Percentiles rank a stretch among this genome's conserved stretches.
These are phyloP conservation scores for Ustilago esculenta DNA, from an alignment of 1,284 basidiomycete species.

Conservation along the genomic window DNA sequence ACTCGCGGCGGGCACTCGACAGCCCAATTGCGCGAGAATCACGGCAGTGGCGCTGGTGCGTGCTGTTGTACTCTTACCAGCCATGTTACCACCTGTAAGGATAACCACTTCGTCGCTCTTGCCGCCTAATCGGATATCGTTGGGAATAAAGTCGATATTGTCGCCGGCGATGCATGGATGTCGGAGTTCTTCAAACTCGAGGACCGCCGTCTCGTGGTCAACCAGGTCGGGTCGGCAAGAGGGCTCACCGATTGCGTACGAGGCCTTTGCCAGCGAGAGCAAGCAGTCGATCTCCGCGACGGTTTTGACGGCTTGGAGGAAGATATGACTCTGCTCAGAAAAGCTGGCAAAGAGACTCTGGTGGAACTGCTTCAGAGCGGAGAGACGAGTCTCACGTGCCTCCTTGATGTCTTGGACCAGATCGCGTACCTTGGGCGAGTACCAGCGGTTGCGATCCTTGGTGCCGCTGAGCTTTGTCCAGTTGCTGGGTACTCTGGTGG, in stretches of 20 bases:
- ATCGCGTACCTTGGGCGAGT: slow-evolving; percentile 59
- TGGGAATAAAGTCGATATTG: slow-evolving; percentile 85
- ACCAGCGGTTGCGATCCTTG: slow-evolving; percentile 64
- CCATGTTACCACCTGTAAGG: slow-evolving; percentile 94
- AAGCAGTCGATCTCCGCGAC: slow-evolving; percentile 92
- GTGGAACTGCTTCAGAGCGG: slow-evolving; percentile 63
- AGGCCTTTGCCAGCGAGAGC: slow-evolving; percentile 89
- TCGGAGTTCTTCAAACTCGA: slow-evolving; percentile 82
- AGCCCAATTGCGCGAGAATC: slow-evolving; percentile 97
- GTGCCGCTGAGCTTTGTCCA: slow-evolving; percentile 63
- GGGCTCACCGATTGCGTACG: slow-evolving; percentile 87
- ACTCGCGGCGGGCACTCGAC: slow-evolving; percentile 86
- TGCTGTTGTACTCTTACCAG: slow-evolving; percentile 72
- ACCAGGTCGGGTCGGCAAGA: slow-evolving; percentile 89
- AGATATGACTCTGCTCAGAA: slow-evolving; percentile 75
- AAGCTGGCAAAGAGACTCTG: slow-evolving; percentile 76
- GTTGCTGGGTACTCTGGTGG: slow-evolving; percentile 59
- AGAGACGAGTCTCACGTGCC: slow-evolving; percentile 63
- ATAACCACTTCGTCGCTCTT: slow-evolving; percentile 81
- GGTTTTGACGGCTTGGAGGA: slow-evolving; percentile 69
- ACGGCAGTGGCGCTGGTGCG: slow-evolving; percentile 96
- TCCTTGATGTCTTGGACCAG: slow-evolving; percentile 66
- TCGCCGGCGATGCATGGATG: slow-evolving; percentile 75
- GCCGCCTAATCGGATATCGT: slow-evolving; percentile 87
- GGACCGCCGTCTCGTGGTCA: slow-evolving; percentile 78